phyloP scores from a whole-genome alignment of 352 stramenopile genomes.

The Globisporangium spiculum region DNA sequence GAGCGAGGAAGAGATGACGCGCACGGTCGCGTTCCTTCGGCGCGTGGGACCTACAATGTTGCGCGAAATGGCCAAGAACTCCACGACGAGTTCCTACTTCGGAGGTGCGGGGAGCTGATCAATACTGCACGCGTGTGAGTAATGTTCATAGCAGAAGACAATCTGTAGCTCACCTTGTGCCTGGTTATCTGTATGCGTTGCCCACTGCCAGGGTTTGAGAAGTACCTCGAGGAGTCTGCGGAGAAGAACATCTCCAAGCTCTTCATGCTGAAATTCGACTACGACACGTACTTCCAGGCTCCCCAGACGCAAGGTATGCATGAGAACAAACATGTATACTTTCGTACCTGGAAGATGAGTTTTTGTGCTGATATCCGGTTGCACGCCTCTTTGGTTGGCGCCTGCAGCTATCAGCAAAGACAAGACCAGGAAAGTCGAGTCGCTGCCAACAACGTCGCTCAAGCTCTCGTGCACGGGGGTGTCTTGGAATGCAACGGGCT shows the following conservation, averaged over 20 bases:
- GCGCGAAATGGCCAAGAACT: slow-evolving; percentile 48
- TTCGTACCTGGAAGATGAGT: background rate
- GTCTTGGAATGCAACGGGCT: slow-evolving; percentile 86
- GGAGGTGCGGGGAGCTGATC: slow-evolving; percentile 23
- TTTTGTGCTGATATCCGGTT: background rate
- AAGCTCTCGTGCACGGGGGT: slow-evolving; percentile 81
- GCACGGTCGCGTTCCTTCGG: slow-evolving; percentile 35
- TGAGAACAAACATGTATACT: background rate
- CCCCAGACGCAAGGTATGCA: slow-evolving; percentile 25
- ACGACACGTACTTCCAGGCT: slow-evolving; percentile 60
- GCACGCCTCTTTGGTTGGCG: background rate
- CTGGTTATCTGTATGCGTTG: background rate
- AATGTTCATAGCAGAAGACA: background rate
- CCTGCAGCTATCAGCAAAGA: slow-evolving; percentile 1
- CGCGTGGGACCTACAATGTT: slow-evolving; percentile 54
- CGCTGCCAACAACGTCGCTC: slow-evolving; percentile 26
- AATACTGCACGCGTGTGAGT: background rate
- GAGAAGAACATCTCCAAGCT: slow-evolving; percentile 65
- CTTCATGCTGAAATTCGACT: slow-evolving; percentile 67
- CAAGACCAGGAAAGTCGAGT: slow-evolving; percentile 19
- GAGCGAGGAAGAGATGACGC: slow-evolving; percentile 34
- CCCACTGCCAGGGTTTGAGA: slow-evolving; percentile 40
- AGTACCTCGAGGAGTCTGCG: slow-evolving; percentile 57
- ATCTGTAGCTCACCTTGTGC: background rate
- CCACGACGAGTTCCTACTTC: slow-evolving; percentile 41